Base-by-base conservation (phyloP, 768 basidiomycete genomes). In the Boletus tylopilopsis region DNA sequence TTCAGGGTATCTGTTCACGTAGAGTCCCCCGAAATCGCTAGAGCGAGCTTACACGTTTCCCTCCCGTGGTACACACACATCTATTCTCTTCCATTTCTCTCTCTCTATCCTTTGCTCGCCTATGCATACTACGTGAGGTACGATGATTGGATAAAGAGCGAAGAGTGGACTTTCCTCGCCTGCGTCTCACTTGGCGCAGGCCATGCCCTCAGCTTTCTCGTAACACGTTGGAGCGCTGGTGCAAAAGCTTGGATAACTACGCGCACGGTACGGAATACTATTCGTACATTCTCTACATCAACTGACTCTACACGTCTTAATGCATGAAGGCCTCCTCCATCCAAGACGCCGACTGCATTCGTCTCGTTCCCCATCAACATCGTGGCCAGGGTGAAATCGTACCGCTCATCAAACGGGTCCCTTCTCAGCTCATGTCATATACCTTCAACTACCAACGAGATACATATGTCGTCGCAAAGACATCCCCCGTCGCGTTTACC, bases 131-230 rank as follows among this genome's bases (percentile, higher is more conserved):
- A 86, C 60, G 68, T 93, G 69, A 85, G 80, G 68, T 96, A 97
- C 68, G 90, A 95, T 60, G 73, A 84, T 53, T 96, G 90, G 88
- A 73, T 97, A 47, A 79, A 85, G 62, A 90, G 89, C 49, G 93
- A 95, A 70, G 95, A 98, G 67, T 98, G 94, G 94, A 95, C 96
- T 0, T 99, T 98, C 65, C 79, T 98, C 19, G 90, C 88, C 32
- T 93, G 88, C 56, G 86, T 94, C 13, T 71, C 82, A 4, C 79
- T 99, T 8, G 89, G 89, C 19, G 86, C 81, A 6, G 82, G 87
- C 2, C 96, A 98, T 67, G 92, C 93, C 4, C 77, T 99, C 49
- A 93, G 90, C 62, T 99, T 94, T 69, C 74, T 99, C 38, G 75
- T 87, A 12, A 99, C 95, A 0, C 80, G 80, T 57, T 99, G 96